Conservation (phyloP, 345 rosid genomes). For the Eucalyptus curtisii region DNA sequence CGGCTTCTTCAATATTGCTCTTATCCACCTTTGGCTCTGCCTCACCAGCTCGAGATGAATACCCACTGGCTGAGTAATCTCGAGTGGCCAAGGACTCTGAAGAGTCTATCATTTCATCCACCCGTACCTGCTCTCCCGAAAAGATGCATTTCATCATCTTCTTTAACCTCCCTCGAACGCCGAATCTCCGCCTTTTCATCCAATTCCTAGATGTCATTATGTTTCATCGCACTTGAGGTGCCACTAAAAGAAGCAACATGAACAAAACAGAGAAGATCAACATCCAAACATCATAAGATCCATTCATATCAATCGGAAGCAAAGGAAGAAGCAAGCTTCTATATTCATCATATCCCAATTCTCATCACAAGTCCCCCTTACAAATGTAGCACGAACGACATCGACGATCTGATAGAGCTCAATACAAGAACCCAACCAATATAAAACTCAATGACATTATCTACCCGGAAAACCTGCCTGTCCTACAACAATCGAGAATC, state of each 20-base stretch:
- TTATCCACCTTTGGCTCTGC: constrained; percentile 43
- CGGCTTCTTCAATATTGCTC: constrained; percentile 76
- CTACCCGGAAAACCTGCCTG: background rate
- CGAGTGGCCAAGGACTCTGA: constrained; percentile 76
- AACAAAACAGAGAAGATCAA: background rate
- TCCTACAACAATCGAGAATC: background rate
- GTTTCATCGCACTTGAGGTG: constrained; percentile 14
- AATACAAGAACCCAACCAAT: background rate
- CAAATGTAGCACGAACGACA: background rate
- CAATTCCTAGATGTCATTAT: constrained; percentile 35
- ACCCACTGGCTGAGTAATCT: constrained; percentile 65
- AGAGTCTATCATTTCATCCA: constrained; percentile 36
- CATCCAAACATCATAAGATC: background rate
- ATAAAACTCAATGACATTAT: background rate
- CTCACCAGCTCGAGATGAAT: constrained; percentile 55
- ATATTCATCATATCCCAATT: background rate
- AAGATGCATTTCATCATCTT: constrained; percentile 75
- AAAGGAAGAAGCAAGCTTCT: background rate
- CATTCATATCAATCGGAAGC: background rate
- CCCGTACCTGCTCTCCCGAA: constrained; percentile 35
- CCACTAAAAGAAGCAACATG: constrained; percentile 4
- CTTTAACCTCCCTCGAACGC: constrained; percentile 17
- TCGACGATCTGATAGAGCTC: background rate
- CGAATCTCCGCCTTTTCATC: constrained; percentile 18
- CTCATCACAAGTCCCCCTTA: background rate